phyloP scores from a whole-genome alignment of 2,329 filamentous ascomycete genomes.

The Aureobasidium melanogenum region DNA sequence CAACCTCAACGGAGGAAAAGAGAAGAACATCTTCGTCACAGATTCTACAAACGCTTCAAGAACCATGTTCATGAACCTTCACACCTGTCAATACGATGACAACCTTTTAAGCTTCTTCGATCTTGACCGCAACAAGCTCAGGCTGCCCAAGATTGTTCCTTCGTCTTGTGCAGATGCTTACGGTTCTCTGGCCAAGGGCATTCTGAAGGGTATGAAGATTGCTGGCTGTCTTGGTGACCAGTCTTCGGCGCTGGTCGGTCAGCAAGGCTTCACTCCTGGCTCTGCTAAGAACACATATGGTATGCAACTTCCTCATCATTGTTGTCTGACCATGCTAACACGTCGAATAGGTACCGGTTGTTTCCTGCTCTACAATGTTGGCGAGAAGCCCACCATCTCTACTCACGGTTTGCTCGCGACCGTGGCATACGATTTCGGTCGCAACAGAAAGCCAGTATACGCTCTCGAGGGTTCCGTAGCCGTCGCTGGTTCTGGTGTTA shows the following conservation, averaged over 20 bases:
- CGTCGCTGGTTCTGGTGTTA: slow-evolving; percentile 71
- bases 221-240: slow-evolving; percentile 73
- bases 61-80: slow-evolving; percentile 88
- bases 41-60: slow-evolving; percentile 82
- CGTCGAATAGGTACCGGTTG: slow-evolving; percentile 52
- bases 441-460: slow-evolving; percentile 56
- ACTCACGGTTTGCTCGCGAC: slow-evolving; percentile 72
- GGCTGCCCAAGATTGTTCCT: slow-evolving; percentile 68
- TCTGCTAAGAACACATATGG: slow-evolving; percentile 83
- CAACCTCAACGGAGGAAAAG: slow-evolving; percentile 63
- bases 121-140: slow-evolving; percentile 59
- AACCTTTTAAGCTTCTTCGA: slow-evolving; percentile 69
- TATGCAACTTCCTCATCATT: not conserved
- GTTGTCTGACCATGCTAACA: not conserved
- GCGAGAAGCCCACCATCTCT: slow-evolving; percentile 70
- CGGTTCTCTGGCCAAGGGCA: slow-evolving; percentile 53
- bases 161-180: slow-evolving; percentile 67
- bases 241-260: slow-evolving; percentile 71
- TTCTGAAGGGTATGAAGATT: slow-evolving; percentile 59
- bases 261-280: slow-evolving; percentile 71
- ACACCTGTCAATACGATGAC: slow-evolving; percentile 72
- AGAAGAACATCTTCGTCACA: slow-evolving; percentile 63
- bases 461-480: slow-evolving; percentile 78
- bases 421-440: slow-evolving; percentile 69
- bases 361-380: slow-evolving; percentile 79